Evolutionary conservation across 2,329 filamentous ascomycete genomes (phyloP).

Genomic region (Claviceps cyperi): DNA sequence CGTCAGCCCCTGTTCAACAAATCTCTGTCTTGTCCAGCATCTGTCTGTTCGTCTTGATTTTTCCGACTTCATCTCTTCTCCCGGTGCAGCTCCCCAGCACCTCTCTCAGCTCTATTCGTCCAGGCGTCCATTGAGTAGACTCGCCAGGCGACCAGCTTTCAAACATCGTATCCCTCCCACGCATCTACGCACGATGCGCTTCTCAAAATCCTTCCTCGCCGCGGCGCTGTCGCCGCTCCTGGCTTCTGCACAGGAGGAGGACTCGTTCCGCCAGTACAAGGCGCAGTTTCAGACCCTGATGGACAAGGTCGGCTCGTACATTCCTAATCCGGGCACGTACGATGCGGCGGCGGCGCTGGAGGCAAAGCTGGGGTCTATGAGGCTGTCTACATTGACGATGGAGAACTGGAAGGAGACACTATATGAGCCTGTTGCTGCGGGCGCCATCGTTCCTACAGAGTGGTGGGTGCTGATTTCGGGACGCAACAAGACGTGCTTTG

Average conservation of each 20-base stretch:
- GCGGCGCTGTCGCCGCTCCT: conserved; percentile 40
- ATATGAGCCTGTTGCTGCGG: conserved; percentile 44
- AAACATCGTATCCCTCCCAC: not conserved
- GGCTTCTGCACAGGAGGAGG: conserved; percentile 36
- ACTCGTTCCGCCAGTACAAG: conserved; percentile 41
- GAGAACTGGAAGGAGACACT: conserved; percentile 59
- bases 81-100: not conserved
- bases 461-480: conserved; percentile 66
- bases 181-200: conserved; percentile 34
- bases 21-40: not conserved
- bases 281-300: conserved; percentile 51
- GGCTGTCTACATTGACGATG: conserved; percentile 42
- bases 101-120: not conserved
- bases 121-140: not conserved
- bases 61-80: not conserved
- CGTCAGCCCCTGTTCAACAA: not conserved
- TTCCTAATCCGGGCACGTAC: conserved; percentile 32
- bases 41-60: not conserved
- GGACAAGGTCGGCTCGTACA: conserved; percentile 40
- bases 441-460: conserved; percentile 50
- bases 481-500: conserved; percentile 64
- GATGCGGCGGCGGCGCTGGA: conserved; percentile 27
- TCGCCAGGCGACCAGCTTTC: not conserved
- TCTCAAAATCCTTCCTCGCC: conserved; percentile 34
- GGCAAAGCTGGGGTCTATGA: conserved; percentile 25